phyloP scores from a whole-genome alignment of 371 early-diverging fungal species.

The Haplosporangium sp. region DNA sequence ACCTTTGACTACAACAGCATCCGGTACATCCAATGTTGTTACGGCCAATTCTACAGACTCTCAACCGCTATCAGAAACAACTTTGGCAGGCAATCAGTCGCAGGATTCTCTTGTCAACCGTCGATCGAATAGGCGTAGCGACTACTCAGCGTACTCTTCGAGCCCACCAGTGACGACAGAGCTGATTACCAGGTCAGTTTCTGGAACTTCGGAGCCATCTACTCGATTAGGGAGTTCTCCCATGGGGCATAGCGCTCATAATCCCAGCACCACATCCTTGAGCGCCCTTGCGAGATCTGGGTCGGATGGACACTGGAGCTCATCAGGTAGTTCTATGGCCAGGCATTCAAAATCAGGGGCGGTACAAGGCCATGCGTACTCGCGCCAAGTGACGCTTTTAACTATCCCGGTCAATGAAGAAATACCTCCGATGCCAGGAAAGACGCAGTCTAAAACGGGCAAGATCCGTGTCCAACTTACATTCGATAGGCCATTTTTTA shows the following conservation, averaged over 20 bases:
- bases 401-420: constrained; percentile 36
- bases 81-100: too few relatives aligned
- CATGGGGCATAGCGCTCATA: neutral
- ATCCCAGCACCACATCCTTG: neutral
- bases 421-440: constrained; percentile 45
- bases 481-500: constrained; percentile 48
- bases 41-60: neutral
- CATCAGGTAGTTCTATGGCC: neutral
- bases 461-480: constrained; percentile 44
- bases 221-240: neutral
- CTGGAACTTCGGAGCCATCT: constrained; percentile 6
- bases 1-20: neutral
- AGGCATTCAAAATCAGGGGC: constrained; percentile 12
- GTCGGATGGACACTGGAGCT: constrained; percentile 12
- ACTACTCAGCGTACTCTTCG: constrained; percentile 5
- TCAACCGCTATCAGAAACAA: neutral
- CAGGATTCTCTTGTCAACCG: constrained; percentile 1
- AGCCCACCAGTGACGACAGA: constrained; percentile 16
- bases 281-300: constrained; percentile 2
- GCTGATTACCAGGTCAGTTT: constrained; percentile 1
- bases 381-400: constrained; percentile 41
- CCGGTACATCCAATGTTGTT: neutral
- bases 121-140: constrained; percentile 6
- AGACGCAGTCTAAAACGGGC: constrained; percentile 38
- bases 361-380: constrained; percentile 15